Base-by-base conservation (phyloP, 2,329 filamentous ascomycete genomes). In the Alternaria infectoria region DNA sequence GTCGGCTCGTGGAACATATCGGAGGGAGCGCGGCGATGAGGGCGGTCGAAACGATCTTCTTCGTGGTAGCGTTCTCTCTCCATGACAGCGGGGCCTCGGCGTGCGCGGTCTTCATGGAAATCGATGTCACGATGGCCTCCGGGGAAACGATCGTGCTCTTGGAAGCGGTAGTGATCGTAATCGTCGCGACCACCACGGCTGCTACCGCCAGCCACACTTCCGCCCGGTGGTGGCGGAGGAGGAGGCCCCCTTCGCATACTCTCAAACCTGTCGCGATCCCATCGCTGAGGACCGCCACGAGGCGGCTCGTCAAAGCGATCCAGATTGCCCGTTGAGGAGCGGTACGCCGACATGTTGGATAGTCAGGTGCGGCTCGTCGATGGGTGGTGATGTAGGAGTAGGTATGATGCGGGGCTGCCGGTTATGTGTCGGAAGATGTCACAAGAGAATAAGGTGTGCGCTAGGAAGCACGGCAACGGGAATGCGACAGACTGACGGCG, bases 51-150 rank as follows among this genome's bases (percentile, higher is more conserved):
- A 51, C 79, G 84, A 4, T 91, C 87, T 19, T 90, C 88, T 65
- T 86, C 84, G 62, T 84, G 83, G 65, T 85, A 84, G 44, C 83
- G 83, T 56, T 89, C 87, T 44, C 84, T 83, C 47, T 84, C 81
- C 62, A 70, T 65, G 28, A 78, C 76, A 32, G 75, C 79, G 3
- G 69, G 65, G n/a, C 71, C 77, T 40, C 78, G 79, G 43, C 80
- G 83, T 61, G 82, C 80, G 52, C 74, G 73, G 62, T 81, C 79
- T 58, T 83, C 81, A 46, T 82, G 79, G 56, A 84, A 72, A 12
- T 79, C 75, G 26, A 84, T 68, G 44, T 84, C 82, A 50, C 79
- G 80, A 40, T 76, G 79, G 25, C 78, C 77, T 28, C 81, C 79
- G 3, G 78, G 72, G 62, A 77, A 81, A 30, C 80, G 81, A 57